Conservation (phyloP, 2,329 filamentous ascomycete species). For the Fusarium torulosum region DNA sequence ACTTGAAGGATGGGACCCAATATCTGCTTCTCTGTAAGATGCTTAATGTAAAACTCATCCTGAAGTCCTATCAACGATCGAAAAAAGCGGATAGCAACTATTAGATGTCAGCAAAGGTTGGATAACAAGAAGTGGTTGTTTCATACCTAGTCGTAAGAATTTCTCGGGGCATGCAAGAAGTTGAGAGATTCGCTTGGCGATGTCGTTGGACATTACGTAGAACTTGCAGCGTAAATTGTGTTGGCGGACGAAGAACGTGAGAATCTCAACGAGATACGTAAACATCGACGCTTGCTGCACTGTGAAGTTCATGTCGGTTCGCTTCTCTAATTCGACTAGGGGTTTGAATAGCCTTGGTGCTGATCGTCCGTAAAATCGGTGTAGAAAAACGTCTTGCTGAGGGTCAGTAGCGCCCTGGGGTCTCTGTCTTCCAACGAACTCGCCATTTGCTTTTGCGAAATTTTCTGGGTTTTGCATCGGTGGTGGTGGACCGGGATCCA, state of each 20-base stretch:
- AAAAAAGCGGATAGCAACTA: slow-evolving; percentile 93
- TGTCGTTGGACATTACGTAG: slow-evolving; percentile 84
- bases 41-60: slow-evolving; percentile 90
- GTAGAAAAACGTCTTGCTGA: slow-evolving; percentile 87
- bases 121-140: slow-evolving; percentile 11
- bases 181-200: slow-evolving; percentile 83
- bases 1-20: slow-evolving; percentile 89
- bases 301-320: slow-evolving; percentile 76
- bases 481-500: slow-evolving; percentile 74
- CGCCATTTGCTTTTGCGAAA: slow-evolving; percentile 73
- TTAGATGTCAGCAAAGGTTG: slow-evolving; percentile 38
- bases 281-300: slow-evolving; percentile 92
- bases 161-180: slow-evolving; percentile 88
- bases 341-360: slow-evolving; percentile 89
- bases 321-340: slow-evolving; percentile 81
- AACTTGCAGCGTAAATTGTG: slow-evolving; percentile 88
- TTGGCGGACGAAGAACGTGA: slow-evolving; percentile 93
- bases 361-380: slow-evolving; percentile 89
- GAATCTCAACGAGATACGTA: slow-evolving; percentile 89
- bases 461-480: slow-evolving; percentile 64
- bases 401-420: slow-evolving; percentile 68
- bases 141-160: slow-evolving; percentile 87
- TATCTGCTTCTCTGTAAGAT: slow-evolving; percentile 83
- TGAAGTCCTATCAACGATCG: slow-evolving; percentile 85
- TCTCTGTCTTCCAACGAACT: slow-evolving; percentile 74